These are phyloP conservation scores for Syzygium oleosum DNA, from an alignment of 345 rosid species.

Conservation along the genomic window DNA sequence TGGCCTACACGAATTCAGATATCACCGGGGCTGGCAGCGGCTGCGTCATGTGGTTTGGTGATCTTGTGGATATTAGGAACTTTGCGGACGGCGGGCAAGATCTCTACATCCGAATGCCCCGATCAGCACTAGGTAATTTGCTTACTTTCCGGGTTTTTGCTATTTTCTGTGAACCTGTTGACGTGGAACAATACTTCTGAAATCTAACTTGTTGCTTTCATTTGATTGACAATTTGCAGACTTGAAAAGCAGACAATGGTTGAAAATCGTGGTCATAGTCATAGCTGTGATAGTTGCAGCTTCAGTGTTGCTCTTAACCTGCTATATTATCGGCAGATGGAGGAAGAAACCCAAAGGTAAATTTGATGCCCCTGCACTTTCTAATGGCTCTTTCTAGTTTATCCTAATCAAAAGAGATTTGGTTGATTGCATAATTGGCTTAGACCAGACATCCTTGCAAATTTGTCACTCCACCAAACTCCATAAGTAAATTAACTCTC, in stretches of 20 bases:
- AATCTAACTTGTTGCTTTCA: not conserved
- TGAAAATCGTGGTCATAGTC: not conserved
- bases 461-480: not conserved
- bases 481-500: not conserved
- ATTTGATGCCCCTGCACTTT: not conserved
- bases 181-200: not conserved
- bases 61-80: constrained; percentile 21
- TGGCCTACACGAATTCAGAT: constrained; percentile 17
- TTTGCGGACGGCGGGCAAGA: constrained; percentile 15
- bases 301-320: not conserved
- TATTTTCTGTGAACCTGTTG: not conserved
- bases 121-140: constrained; percentile 16
- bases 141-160: not conserved
- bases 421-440: not conserved
- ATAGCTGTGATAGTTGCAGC: not conserved
- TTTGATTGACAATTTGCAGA: not conserved
- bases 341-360: constrained; percentile 1
- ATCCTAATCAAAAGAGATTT: not conserved
- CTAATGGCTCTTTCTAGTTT: not conserved
- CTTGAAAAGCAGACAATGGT: not conserved
- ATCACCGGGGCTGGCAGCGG: constrained; percentile 25
- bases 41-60: constrained; percentile 27
- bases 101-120: constrained; percentile 19
- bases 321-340: not conserved
- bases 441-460: not conserved